A percentile compares a stretch with the other conserved stretches of the same genome.
Evolutionary conservation across 2,329 filamentous ascomycete genomes (phyloP).

Genomic region (Trichophyton mentagrophytes): DNA sequence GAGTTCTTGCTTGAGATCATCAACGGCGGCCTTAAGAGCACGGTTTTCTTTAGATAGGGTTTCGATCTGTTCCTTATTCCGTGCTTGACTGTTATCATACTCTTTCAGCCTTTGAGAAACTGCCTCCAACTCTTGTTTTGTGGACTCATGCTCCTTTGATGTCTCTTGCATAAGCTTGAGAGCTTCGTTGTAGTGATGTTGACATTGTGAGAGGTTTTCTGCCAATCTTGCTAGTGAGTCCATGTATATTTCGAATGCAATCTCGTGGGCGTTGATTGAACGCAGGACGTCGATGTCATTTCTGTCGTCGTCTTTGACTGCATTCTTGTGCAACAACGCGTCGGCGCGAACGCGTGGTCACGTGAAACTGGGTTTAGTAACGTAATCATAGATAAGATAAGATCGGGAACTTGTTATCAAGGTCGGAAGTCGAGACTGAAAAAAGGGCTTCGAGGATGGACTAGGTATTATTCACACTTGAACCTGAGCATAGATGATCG

Average conservation of each 20-base stretch:
- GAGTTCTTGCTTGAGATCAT: neutral
- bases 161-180: neutral
- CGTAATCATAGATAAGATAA: constrained; percentile 4
- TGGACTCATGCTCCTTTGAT: neutral
- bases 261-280: neutral
- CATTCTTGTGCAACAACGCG: neutral
- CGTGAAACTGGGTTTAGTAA: neutral
- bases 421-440: neutral
- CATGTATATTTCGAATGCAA: neutral
- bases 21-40: neutral
- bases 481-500: neutral
- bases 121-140: neutral
- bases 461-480: too few relatives aligned
- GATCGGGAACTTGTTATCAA: neutral
- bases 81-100: neutral
- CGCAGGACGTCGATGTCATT: neutral
- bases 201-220: neutral
- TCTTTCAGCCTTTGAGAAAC: neutral
- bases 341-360: neutral
- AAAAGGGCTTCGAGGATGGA: neutral
- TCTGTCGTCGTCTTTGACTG: neutral
- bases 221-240: neutral
- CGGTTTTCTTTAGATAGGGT: neutral
- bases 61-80: neutral
- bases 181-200: neutral